Percentiles rank a stretch among this genome's conserved stretches.
Evolutionary conservation across 192 early-diverging fungal genomes (phyloP).

Genomic region (Piromyces sp.): DNA sequence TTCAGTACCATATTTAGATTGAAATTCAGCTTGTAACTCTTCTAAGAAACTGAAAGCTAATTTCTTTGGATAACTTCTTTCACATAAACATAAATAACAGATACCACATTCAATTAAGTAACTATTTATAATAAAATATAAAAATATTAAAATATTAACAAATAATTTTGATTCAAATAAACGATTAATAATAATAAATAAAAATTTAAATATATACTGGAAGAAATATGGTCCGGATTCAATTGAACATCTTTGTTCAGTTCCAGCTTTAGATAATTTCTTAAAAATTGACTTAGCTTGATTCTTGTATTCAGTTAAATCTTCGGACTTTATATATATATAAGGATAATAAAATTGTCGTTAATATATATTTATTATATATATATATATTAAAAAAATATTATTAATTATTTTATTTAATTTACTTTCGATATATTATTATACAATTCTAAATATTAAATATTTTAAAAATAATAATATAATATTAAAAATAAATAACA

Average conservation of each 20-base stretch:
- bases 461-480: too few relatives aligned
- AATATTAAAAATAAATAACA: too few relatives aligned
- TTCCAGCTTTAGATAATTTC: constrained; percentile 53
- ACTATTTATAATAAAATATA: too few relatives aligned
- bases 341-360: too few relatives aligned
- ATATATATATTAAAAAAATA: neutral
- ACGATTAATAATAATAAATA: neutral
- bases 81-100: constrained; percentile 87
- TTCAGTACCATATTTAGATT: constrained; percentile 79
- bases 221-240: constrained; percentile 78
- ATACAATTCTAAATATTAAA: too few relatives aligned
- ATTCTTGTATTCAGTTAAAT: constrained; percentile 79
- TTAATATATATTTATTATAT: too few relatives aligned
- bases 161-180: too few relatives aligned
- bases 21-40: constrained; percentile 87
- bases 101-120: constrained; percentile 89
- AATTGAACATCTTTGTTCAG: constrained; percentile 83
- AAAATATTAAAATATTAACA: too few relatives aligned
- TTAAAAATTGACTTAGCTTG: constrained; percentile 90
- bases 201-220: constrained; percentile 38
- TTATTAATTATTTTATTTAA: too few relatives aligned
- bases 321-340: constrained; percentile 17
- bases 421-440: too few relatives aligned
- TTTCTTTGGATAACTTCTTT: constrained; percentile 71
- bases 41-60: constrained; percentile 90